Base-by-base conservation (phyloP, 495 filamentous ascomycete species). In the Talaromyces thailandensis region DNA sequence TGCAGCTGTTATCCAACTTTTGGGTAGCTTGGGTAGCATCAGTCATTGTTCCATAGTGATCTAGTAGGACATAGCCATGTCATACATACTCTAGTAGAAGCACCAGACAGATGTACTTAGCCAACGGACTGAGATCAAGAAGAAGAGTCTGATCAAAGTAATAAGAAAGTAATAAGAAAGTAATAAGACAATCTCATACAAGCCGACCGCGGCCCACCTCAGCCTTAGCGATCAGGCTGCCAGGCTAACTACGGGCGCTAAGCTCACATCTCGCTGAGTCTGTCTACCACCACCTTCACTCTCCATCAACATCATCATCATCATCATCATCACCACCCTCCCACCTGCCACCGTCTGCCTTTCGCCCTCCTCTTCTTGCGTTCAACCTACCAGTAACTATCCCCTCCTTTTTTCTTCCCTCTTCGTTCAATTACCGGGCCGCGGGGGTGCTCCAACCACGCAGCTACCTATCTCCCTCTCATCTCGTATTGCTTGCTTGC, bases 151-250 rank as follows among this genome's bases (percentile, higher is more conserved):
- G 35, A n/a, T 6, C 35, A 40, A n/a, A n/a, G n/a, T n/a, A n/a
- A n/a, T n/a, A n/a, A n/a, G n/a, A n/a, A n/a, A n/a, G n/a, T n/a
- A n/a, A n/a, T n/a, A n/a, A n/a, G n/a, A n/a, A n/a, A 40, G 11
- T 37, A 37, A 4, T 37, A 14, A 37, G 9, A 40, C 7, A 12
- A 37, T 37, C 32, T 37, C 32, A 14, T 31, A 8, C 11, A 45
- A 28, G 50, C 9, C 2, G 23, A 26, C 21, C n/a, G 21, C 43
- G 11, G 26, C 23, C 51, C 51, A 25, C 26, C 25, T 25, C 26
- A 55, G 23, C 55, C 55, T 57, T 57, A 57, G 29, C 55, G 29
- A 57, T 57, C 55, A 57, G 55, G 55, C 55, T 28, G 51, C 51
- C 6, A 55, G 55, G 23, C 55, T 57, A 31, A 40, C 12, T 5